Conservation (phyloP, 768 basidiomycete genomes). For the Leccinum pellstonianum region DNA sequence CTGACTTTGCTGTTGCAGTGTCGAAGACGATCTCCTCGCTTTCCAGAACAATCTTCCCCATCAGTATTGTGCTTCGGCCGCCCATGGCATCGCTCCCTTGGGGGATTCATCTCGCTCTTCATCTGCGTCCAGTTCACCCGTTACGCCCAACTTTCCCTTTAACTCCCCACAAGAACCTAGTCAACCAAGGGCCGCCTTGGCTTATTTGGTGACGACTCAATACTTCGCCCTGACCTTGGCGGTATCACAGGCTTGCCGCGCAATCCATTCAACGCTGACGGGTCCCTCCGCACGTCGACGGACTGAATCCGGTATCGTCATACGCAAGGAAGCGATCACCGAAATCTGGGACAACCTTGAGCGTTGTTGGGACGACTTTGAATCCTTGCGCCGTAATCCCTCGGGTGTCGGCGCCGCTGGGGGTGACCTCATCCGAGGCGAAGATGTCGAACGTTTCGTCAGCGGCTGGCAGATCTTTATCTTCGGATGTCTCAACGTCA, state of each 20-base stretch:
- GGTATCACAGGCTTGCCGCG: constrained; percentile 73
- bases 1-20: constrained; percentile 39
- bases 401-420: constrained; percentile 41
- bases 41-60: constrained; percentile 67
- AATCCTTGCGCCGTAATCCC: constrained; percentile 50
- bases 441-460: constrained; percentile 66
- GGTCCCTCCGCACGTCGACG: constrained; percentile 69
- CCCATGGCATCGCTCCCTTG: constrained; percentile 34
- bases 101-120: constrained; percentile 35
- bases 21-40: constrained; percentile 70
- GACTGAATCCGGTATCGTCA: constrained; percentile 45
- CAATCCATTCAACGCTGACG: constrained; percentile 75
- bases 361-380: constrained; percentile 81
- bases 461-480: constrained; percentile 92
- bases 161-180: constrained; percentile 21
- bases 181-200: constrained; percentile 37
- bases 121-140: constrained; percentile 25
- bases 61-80: constrained; percentile 31
- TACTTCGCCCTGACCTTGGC: constrained; percentile 70
- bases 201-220: constrained; percentile 54
- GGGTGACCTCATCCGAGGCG: constrained; percentile 37
- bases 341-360: constrained; percentile 87
- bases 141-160: constrained; percentile 26
- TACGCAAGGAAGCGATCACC: constrained; percentile 65
- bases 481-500: constrained; percentile 88